Conservation (phyloP, 495 filamentous ascomycete species). For the Glarea lozoyensis region DNA sequence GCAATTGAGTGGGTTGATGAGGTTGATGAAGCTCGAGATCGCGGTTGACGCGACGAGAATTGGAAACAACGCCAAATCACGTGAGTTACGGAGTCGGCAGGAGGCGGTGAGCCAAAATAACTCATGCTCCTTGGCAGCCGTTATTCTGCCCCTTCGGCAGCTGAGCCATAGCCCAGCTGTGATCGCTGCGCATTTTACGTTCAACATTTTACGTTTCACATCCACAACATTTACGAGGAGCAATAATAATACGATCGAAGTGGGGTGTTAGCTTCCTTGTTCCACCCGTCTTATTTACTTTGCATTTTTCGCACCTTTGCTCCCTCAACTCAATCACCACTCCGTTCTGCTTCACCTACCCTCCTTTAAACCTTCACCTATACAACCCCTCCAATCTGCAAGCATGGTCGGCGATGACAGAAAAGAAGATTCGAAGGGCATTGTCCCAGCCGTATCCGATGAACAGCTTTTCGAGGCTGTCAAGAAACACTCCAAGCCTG, state of each 20-base stretch:
- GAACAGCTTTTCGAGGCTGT: slow-evolving; percentile 55
- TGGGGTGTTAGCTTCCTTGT: too few relatives aligned
- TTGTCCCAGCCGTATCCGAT: too few relatives aligned
- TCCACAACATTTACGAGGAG: too few relatives aligned
- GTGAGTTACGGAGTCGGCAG: neutral
- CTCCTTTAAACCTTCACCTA: neutral
- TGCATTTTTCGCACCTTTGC: neutral
- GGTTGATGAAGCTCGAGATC: neutral
- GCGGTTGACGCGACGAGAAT: slow-evolving; percentile 1
- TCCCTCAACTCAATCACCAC: neutral
- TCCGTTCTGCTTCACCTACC: neutral
- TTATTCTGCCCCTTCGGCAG: too few relatives aligned
- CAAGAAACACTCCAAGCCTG: slow-evolving; percentile 60
- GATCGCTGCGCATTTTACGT: too few relatives aligned
- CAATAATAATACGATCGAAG: too few relatives aligned
- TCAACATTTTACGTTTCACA: too few relatives aligned
- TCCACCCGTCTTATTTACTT: too few relatives aligned
- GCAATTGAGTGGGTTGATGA: neutral
- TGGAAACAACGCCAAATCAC: slow-evolving; percentile 1
- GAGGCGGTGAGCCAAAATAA: neutral
- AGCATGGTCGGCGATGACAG: too few relatives aligned
- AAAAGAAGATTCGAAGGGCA: too few relatives aligned
- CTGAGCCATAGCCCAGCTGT: too few relatives aligned
- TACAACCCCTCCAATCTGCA: neutral
- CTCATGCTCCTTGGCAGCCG: too few relatives aligned